These are phyloP conservation scores for Penicillium sp. DNA, from an alignment of 2,329 filamentous ascomycete genomes.

Conservation along the genomic window DNA sequence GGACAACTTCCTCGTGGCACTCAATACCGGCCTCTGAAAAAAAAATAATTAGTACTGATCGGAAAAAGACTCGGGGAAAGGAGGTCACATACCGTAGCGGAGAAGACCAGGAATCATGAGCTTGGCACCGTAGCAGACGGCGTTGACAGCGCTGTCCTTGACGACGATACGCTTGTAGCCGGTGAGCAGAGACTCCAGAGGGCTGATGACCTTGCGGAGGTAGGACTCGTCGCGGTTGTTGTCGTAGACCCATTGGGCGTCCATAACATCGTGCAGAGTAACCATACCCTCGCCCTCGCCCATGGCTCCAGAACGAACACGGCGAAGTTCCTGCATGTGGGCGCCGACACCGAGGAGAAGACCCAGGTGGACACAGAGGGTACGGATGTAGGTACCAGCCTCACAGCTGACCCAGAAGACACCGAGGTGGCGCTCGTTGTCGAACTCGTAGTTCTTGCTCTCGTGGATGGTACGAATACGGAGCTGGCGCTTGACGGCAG, in stretches of 20 bases:
- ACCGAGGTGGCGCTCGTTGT: constrained; percentile 92
- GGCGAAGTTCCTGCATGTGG: constrained; percentile 95
- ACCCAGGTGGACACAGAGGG: constrained; percentile 88
- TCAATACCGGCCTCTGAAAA: constrained; percentile 73
- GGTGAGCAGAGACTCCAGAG: constrained; percentile 82
- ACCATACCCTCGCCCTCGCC: constrained; percentile 81
- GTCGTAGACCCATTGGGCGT: constrained; percentile 92
- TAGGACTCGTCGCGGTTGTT: constrained; percentile 92
- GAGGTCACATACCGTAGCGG: constrained; percentile 61
- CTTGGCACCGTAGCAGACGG: constrained; percentile 96
- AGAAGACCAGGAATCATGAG: constrained; percentile 95
- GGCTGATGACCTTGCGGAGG: constrained; percentile 80
- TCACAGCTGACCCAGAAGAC: constrained; percentile 99
- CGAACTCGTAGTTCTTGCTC: constrained; percentile 92
- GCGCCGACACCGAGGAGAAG: constrained; percentile 71
- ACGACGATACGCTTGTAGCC: constrained; percentile 95
- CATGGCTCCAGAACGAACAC: constrained; percentile 91
- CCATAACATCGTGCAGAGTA: constrained; percentile 87
- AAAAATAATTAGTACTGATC: constrained; percentile 8
- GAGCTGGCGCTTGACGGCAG: constrained; percentile 95
- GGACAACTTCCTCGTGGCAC: constrained; percentile 87
- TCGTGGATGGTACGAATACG: constrained; percentile 97
- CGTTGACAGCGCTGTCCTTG: constrained; percentile 93
- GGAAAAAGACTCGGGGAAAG: not conserved
- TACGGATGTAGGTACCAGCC: constrained; percentile 97